phyloP scores from a whole-genome alignment of 495 filamentous ascomycete species.

The Alectoria sarmentosa region DNA sequence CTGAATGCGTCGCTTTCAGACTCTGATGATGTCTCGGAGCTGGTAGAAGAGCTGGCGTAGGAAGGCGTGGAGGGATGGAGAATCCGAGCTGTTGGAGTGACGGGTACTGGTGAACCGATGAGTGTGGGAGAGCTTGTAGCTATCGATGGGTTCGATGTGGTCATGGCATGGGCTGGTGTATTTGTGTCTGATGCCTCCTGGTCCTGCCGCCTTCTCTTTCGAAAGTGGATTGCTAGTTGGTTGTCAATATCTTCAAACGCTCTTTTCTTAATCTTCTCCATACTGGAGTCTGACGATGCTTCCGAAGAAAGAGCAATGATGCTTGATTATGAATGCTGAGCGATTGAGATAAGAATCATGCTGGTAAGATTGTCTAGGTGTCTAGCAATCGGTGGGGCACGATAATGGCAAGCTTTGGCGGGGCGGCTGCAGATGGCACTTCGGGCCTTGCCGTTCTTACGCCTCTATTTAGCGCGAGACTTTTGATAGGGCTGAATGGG shows the following conservation, averaged over 20 bases:
- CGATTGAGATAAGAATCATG: background rate
- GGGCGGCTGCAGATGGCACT: too few species aligned
- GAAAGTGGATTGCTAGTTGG: background rate
- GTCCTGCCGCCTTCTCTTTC: background rate
- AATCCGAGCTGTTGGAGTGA: background rate
- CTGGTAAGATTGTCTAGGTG: too few species aligned
- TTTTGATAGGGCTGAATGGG: slow-evolving; percentile 1
- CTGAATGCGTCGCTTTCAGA: background rate
- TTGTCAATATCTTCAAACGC: background rate
- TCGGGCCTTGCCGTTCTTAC: background rate
- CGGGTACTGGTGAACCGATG: background rate
- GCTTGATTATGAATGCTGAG: too few species aligned
- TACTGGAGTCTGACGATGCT: background rate
- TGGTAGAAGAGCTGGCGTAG: background rate
- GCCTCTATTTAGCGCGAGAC: background rate
- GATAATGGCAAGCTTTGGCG: too few species aligned
- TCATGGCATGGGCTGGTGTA: background rate
- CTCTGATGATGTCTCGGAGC: background rate
- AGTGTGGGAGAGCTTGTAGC: slow-evolving; percentile 1
- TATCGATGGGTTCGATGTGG: background rate
- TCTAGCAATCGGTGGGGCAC: too few species aligned
- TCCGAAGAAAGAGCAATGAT: background rate
- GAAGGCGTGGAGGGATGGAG: background rate
- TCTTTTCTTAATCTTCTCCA: background rate
- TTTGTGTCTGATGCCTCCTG: background rate